Evolutionary conservation across 2,329 filamentous ascomycete species (phyloP).

Genomic region (Aureobasidium mangrovei): DNA sequence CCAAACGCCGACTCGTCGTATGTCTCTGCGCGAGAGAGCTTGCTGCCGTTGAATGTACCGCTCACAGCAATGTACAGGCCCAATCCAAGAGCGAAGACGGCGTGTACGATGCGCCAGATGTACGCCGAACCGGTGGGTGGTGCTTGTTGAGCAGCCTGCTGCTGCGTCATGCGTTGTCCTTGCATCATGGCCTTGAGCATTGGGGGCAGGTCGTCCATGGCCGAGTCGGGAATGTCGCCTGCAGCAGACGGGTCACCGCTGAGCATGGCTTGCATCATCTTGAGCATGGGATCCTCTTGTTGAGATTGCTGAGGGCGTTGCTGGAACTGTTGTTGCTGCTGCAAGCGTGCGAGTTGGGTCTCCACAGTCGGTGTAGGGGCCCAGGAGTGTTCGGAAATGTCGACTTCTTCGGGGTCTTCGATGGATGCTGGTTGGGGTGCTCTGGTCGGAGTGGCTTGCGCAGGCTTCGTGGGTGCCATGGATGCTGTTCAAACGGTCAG

Average conservation of each 20-base stretch:
- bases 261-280: constrained; percentile 69
- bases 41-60: constrained; percentile 60
- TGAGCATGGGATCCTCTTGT: constrained; percentile 58
- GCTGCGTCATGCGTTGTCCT: constrained; percentile 30
- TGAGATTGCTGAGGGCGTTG: constrained; percentile 19
- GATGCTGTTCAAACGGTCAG: constrained; percentile 10
- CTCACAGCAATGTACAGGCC: constrained; percentile 61
- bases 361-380: constrained; percentile 15
- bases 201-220: constrained; percentile 35
- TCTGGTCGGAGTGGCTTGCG: not conserved
- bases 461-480: constrained; percentile 19
- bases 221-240: constrained; percentile 31
- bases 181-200: constrained; percentile 39
- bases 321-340: constrained; percentile 21
- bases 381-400: constrained; percentile 56
- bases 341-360: not conserved
- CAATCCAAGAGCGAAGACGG: constrained; percentile 59
- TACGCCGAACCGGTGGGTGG: constrained; percentile 36
- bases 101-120: constrained; percentile 66
- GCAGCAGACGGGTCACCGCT: constrained; percentile 20
- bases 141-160: constrained; percentile 23
- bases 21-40: constrained; percentile 42
- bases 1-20: constrained; percentile 31
- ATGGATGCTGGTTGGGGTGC: constrained; percentile 26
- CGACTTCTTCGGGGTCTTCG: constrained; percentile 62